Percentiles rank a stretch among this genome's conserved stretches.
Evolutionary conservation across 116 monocot species (phyloP).

Genomic region (Cymodocea nodosa): DNA sequence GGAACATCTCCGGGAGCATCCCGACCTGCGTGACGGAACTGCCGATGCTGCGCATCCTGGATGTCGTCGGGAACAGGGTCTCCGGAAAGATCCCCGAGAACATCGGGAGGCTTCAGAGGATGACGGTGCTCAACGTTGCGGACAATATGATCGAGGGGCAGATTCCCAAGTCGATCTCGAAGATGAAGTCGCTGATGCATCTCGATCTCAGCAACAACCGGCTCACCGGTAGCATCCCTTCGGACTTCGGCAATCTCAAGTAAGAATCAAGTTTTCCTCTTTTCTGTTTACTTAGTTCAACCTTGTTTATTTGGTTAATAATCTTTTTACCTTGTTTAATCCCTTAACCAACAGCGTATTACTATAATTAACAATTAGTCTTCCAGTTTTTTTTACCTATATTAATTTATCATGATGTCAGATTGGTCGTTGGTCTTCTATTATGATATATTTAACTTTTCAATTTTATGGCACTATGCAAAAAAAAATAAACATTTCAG

Average conservation of each 20-base stretch:
- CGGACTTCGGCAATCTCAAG: slow-evolving; percentile 31
- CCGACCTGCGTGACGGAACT: slow-evolving; percentile 59
- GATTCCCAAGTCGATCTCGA: slow-evolving; percentile 39
- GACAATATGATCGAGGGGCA: slow-evolving; percentile 44
- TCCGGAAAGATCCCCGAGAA: slow-evolving; percentile 37
- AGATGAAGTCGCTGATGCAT: slow-evolving; percentile 39
- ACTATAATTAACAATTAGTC: too few species aligned
- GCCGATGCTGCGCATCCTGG: slow-evolving; percentile 46
- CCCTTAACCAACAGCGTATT: too few species aligned
- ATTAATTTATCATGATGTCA: too few species aligned
- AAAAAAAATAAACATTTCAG: too few species aligned
- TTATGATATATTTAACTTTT: too few species aligned
- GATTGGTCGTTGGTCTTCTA: too few species aligned
- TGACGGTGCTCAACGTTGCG: slow-evolving; percentile 63
- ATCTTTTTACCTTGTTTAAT: background rate
- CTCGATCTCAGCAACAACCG: slow-evolving; percentile 54
- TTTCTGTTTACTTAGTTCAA: background rate
- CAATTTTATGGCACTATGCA: too few species aligned
- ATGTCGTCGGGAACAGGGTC: slow-evolving; percentile 62
- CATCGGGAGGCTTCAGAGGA: slow-evolving; percentile 31
- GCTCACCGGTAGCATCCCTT: slow-evolving; percentile 39
- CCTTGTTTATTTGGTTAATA: background rate
- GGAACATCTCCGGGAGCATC: slow-evolving; percentile 58
- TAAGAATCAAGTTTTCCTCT: background rate
- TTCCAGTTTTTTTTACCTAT: too few species aligned